Evolutionary conservation across 495 filamentous ascomycete species (phyloP), one percentile per base, ranked within the genome.

Genomic region (Penicillium paradoxum): DNA sequence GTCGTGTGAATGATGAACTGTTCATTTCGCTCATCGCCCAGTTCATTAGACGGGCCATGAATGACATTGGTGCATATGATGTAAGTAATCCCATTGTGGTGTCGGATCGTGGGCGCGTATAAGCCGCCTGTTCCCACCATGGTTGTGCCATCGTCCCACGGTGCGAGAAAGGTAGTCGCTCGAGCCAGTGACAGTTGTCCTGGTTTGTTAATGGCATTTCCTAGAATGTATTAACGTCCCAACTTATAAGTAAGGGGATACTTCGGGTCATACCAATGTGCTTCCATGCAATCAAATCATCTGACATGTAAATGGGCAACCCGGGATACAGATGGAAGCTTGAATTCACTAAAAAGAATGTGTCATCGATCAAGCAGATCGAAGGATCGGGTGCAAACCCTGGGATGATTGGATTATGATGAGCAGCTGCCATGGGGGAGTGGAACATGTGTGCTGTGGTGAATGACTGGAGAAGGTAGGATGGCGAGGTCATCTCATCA

Each of bases 321-420:
- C 72, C 72, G 0, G 72, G 70, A 45, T 69, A 75, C 18, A 63
- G 45, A 48, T 70, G 66, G 47, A 73, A 75, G 21, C 58, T 66
- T 9, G 70, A 72, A 14, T 62, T 67, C 14, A 67, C 62, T 17
- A 67, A 57, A 53, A 70, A 73, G 39, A 60, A 66, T 4, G 57
- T 67, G 25, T 59, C 57, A 15, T 48, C 46, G 9, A 66, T 54
- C 32, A 47, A 45, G 14, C 56, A 45, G 38, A 64, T 55, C 10
- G 62, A 66, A 17, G 69, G 67, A 47, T 70, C 67, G 5, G 69
- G 59, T 21, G 60, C 48, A 41, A 67, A 71, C 5, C 69, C 69
- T 17, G 61, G 53, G 11, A 45, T 55, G 15, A 50, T 51, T 6
- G 53, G 53, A n/a, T 55, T 49, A 18, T 19, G 22, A 5, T 18